A percentile compares a stretch with the other conserved stretches of the same genome.
Conservation (phyloP, 2,329 filamentous ascomycete genomes). For the Rugonectria rugulosa region DNA sequence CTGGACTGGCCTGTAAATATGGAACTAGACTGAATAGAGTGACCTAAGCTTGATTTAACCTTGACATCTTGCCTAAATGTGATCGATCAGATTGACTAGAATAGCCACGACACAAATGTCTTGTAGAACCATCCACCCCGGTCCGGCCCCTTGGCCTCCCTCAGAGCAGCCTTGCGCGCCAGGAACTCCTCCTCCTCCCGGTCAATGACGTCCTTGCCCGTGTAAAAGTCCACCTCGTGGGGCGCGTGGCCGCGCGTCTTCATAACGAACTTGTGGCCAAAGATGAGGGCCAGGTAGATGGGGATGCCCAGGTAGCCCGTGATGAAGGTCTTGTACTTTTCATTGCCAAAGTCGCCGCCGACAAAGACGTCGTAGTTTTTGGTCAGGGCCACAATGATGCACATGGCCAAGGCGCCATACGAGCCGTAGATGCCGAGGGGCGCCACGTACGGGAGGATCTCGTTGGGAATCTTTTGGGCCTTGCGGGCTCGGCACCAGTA, state of each 20-base stretch:
- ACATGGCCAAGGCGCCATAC: slow-evolving; percentile 72
- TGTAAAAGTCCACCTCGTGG: slow-evolving; percentile 71
- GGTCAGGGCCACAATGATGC: slow-evolving; percentile 76
- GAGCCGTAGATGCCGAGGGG: slow-evolving; percentile 78
- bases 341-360: slow-evolving; percentile 57
- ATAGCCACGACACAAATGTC: slow-evolving; percentile 48
- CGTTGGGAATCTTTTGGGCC: slow-evolving; percentile 65
- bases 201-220: slow-evolving; percentile 77
- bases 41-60: too few relatives aligned
- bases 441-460: slow-evolving; percentile 68
- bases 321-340: slow-evolving; percentile 79
- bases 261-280: slow-evolving; percentile 69
- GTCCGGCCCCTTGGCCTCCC: slow-evolving; percentile 33
- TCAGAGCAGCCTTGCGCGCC: slow-evolving; percentile 46
- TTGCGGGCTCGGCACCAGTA: slow-evolving; percentile 69
- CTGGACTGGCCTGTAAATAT: not conserved
- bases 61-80: too few relatives aligned
- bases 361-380: slow-evolving; percentile 84
- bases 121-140: slow-evolving; percentile 47
- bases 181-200: slow-evolving; percentile 75
- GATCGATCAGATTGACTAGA: slow-evolving; percentile 38
- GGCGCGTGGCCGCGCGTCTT: slow-evolving; percentile 63
- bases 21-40: not conserved
- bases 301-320: slow-evolving; percentile 81
- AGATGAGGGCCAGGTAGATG: slow-evolving; percentile 73